Percentiles rank a stretch among this genome's conserved stretches.
Conservation (phyloP, 345 rosid species). For the Chamaenerion angustifolium region DNA sequence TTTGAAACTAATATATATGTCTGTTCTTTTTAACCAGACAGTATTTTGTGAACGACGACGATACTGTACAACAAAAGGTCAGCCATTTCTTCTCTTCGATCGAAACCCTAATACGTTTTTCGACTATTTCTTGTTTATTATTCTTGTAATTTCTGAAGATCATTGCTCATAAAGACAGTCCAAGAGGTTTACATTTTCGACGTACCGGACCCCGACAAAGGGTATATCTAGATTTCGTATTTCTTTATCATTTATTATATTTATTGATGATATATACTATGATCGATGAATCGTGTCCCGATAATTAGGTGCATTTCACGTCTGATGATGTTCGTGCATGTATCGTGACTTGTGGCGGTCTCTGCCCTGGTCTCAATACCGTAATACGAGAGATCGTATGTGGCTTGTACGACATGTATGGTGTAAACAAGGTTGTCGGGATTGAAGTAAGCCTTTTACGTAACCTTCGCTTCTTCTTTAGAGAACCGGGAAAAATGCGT, state of each 20-base stretch:
- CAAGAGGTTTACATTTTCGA: constrained; percentile 79
- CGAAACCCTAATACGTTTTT: background rate
- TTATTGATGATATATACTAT: background rate
- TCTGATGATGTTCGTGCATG: constrained; percentile 78
- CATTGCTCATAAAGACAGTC: constrained; percentile 62
- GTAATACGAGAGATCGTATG: constrained; percentile 78
- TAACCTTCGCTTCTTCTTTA: background rate
- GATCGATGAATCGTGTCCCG: background rate
- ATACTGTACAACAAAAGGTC: constrained; percentile 73
- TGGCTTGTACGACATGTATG: constrained; percentile 66
- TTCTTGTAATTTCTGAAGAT: constrained; percentile 20
- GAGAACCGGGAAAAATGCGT: background rate
- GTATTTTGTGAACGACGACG: constrained; percentile 74
- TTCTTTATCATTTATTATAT: background rate
- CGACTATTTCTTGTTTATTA: too few species aligned
- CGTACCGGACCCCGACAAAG: constrained; percentile 94
- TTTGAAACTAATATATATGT: background rate
- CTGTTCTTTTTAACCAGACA: constrained; percentile 39
- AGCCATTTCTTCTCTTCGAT: constrained; percentile 3
- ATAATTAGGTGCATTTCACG: constrained; percentile 49
- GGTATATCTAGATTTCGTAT: constrained; percentile 17
- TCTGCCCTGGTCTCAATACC: constrained; percentile 89
- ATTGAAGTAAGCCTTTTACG: constrained; percentile 44
- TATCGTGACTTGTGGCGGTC: constrained; percentile 89
- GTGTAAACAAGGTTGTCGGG: constrained; percentile 63